phyloP scores from a whole-genome alignment of 2,329 filamentous ascomycete genomes.

The Gremmenia infestans region DNA sequence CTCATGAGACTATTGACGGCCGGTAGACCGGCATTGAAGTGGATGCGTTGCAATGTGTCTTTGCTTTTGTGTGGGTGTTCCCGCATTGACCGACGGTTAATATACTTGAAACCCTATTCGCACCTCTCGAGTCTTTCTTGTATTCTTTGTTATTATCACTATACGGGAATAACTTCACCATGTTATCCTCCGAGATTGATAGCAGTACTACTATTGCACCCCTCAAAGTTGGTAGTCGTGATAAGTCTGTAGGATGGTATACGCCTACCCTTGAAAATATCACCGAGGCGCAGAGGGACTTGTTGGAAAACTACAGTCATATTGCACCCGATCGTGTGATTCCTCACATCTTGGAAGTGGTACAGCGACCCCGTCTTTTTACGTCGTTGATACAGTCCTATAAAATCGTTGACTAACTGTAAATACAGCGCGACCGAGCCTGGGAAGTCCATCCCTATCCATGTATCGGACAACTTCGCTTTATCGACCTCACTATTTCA shows the following conservation, averaged over 20 bases:
- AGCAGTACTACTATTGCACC: neutral
- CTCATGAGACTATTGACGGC: no score
- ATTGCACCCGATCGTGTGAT: conserved; percentile 8
- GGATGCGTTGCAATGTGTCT: no score
- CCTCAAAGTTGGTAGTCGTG: conserved; percentile 3
- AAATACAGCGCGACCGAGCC: conserved; percentile 15
- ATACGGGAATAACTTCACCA: neutral
- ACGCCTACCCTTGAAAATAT: conserved; percentile 6
- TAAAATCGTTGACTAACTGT: neutral
- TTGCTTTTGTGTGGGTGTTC: neutral
- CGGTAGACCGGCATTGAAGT: no score
- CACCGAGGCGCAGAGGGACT: conserved; percentile 2
- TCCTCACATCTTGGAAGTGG: conserved; percentile 10
- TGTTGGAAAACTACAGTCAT: conserved; percentile 16
- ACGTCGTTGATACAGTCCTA: neutral
- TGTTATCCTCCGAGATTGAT: neutral
- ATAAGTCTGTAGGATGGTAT: conserved; percentile 13
- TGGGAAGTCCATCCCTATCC: conserved; percentile 22
- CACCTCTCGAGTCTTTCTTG: neutral
- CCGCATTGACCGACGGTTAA: neutral
- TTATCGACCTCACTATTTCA: conserved; percentile 16
- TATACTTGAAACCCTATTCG: neutral
- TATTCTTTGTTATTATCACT: neutral
- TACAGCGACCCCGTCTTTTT: neutral
- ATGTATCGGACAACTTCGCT: conserved; percentile 22